Conservation (phyloP, 108 stramenopile species). For the Conticribra guillardii region DNA sequence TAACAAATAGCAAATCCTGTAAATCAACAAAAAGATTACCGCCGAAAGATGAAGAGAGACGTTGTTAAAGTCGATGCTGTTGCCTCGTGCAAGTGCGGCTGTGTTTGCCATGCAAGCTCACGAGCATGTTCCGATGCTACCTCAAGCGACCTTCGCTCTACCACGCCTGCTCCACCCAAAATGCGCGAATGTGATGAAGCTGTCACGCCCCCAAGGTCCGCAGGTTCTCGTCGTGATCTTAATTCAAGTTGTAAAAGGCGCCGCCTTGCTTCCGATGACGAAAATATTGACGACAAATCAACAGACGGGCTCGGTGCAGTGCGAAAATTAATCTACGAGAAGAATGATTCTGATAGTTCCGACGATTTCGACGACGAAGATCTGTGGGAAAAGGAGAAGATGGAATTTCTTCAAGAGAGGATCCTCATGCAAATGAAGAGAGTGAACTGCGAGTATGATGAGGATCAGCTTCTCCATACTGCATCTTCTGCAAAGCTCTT, state of each 20-base stretch:
- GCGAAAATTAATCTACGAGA: conserved; percentile 14
- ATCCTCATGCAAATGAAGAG: conserved; percentile 10
- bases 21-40: too few relatives aligned
- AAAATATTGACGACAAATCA: conserved; percentile 11
- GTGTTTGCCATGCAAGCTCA: too few relatives aligned
- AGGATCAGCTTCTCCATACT: conserved; percentile 16
- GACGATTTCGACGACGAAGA: conserved; percentile 7
- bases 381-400: neutral
- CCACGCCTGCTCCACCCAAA: too few relatives aligned
- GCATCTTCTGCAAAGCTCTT: conserved; percentile 16
- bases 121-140: too few relatives aligned
- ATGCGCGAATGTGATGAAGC: too few relatives aligned
- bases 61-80: too few relatives aligned
- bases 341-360: conserved; percentile 9
- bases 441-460: conserved; percentile 20
- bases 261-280: conserved; percentile 17
- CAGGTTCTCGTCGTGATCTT: neutral
- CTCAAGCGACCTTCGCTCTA: too few relatives aligned
- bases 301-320: neutral
- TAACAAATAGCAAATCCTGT: too few relatives aligned
- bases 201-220: conserved; percentile 9
- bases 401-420: too few relatives aligned
- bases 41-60: too few relatives aligned
- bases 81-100: too few relatives aligned
- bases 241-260: conserved; percentile 6